phyloP scores from a whole-genome alignment of 352 stramenopile genomes.

The Globisporangium mamillatum region DNA sequence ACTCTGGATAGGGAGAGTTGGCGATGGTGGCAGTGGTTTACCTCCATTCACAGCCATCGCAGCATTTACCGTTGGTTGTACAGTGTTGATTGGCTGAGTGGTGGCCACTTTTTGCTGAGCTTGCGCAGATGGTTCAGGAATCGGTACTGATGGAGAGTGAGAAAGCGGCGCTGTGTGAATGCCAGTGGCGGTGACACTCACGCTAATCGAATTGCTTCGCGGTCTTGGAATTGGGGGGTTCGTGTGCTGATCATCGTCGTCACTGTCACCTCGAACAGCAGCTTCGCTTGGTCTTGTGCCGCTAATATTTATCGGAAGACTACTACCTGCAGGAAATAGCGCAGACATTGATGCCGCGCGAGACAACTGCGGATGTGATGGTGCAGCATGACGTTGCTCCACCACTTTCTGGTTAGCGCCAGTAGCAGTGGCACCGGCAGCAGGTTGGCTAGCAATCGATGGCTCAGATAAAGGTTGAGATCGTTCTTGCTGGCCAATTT shows the following conservation, averaged over 20 bases:
- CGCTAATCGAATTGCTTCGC: conserved; percentile 14
- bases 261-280: background rate
- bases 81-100: background rate
- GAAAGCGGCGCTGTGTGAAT: background rate
- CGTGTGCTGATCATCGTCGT: background rate
- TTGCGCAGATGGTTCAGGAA: background rate
- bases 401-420: background rate
- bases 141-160: background rate
- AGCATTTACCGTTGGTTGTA: background rate
- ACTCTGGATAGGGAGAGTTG: background rate
- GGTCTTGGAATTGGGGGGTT: background rate
- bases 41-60: background rate
- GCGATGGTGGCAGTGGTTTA: background rate
- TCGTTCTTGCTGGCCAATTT: background rate
- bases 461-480: background rate
- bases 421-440: background rate
- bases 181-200: background rate
- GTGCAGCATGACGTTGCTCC: background rate
- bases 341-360: conserved; percentile 8
- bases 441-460: background rate
- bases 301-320: no score
- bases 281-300: background rate
- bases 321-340: background rate
- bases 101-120: background rate
- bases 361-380: conserved; percentile 2